Percentiles rank a stretch among this genome's conserved stretches.
phyloP scores from a whole-genome alignment of 345 rosid species.

The Brassica carinata region DNA sequence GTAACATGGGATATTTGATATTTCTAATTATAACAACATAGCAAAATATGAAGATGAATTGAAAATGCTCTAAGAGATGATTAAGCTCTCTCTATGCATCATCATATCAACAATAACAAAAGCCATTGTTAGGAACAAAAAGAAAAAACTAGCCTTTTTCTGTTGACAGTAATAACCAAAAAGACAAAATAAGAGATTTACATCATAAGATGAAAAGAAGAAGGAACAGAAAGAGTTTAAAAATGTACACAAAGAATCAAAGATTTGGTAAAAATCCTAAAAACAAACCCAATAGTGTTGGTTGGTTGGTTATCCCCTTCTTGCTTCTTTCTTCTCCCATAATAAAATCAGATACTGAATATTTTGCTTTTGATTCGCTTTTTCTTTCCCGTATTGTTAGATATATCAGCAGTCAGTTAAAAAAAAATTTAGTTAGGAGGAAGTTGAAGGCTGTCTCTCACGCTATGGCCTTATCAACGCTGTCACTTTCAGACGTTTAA shows the following conservation, averaged over 20 bases:
- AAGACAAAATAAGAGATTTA: conserved; percentile 6
- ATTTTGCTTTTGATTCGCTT: conserved; percentile 15
- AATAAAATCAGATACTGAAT: conserved; percentile 17
- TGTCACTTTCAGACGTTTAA: conserved; percentile 43
- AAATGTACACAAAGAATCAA: conserved; percentile 40
- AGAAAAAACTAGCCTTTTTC: not conserved
- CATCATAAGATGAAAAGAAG: conserved; percentile 31
- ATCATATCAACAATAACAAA: not conserved
- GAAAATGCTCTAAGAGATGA: not conserved
- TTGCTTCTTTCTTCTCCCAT: conserved; percentile 29
- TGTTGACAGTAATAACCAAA: conserved; percentile 5
- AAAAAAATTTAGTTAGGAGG: conserved; percentile 37
- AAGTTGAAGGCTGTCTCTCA: conserved; percentile 31
- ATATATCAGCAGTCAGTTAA: conserved; percentile 12
- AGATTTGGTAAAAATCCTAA: conserved; percentile 42
- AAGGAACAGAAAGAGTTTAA: conserved; percentile 9
- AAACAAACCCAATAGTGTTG: conserved; percentile 35
- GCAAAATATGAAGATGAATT: not conserved
- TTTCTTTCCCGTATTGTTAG: conserved; percentile 37
- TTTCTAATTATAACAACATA: too few relatives aligned
- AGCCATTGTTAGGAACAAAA: not conserved
- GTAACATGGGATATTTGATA: not conserved
- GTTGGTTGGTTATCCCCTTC: conserved; percentile 19
- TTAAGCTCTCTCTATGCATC: not conserved
- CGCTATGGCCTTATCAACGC: conserved; percentile 40